These are phyloP conservation scores for Penicillium coprophilum DNA, from an alignment of 495 filamentous ascomycete genomes.

Conservation along the genomic window DNA sequence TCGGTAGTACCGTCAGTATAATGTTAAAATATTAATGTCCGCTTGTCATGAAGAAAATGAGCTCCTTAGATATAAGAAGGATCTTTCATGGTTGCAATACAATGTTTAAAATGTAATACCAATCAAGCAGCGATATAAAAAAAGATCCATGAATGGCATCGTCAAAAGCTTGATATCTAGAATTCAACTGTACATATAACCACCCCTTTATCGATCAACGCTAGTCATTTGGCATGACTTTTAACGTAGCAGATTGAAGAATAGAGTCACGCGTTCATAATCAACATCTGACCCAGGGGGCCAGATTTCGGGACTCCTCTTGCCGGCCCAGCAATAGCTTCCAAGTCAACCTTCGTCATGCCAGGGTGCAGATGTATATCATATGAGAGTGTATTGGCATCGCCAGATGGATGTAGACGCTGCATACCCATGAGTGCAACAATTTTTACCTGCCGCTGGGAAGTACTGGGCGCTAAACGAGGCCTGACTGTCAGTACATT, in stretches of 20 bases:
- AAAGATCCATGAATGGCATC: too few species aligned
- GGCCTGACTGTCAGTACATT: conserved; percentile 65
- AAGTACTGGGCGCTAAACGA: conserved; percentile 53
- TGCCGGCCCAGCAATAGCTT: conserved; percentile 61
- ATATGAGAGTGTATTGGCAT: conserved; percentile 52
- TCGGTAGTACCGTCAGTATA: too few species aligned
- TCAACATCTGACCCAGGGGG: conserved; percentile 58
- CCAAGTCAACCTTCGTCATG: conserved; percentile 64
- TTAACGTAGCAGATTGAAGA: conserved; percentile 51
- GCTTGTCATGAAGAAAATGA: too few species aligned
- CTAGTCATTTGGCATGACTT: not conserved
- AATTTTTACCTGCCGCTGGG: conserved; percentile 60
- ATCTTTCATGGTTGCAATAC: too few species aligned
- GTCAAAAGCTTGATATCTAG: too few species aligned
- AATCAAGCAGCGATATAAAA: too few species aligned
- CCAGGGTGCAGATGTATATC: conserved; percentile 61
- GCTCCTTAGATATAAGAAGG: too few species aligned
- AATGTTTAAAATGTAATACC: too few species aligned
- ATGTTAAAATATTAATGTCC: too few species aligned
- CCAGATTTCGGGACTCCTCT: conserved; percentile 52
- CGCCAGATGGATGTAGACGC: conserved; percentile 47
- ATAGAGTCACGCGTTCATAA: conserved; percentile 65
- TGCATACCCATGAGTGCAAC: conserved; percentile 57
- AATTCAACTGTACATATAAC: not conserved
- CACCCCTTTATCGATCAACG: not conserved